Percentiles rank a stretch among this genome's conserved stretches.
These are phyloP conservation scores for Gossypium trilobum DNA, from an alignment of 441 rosid species.

Conservation along the genomic window DNA sequence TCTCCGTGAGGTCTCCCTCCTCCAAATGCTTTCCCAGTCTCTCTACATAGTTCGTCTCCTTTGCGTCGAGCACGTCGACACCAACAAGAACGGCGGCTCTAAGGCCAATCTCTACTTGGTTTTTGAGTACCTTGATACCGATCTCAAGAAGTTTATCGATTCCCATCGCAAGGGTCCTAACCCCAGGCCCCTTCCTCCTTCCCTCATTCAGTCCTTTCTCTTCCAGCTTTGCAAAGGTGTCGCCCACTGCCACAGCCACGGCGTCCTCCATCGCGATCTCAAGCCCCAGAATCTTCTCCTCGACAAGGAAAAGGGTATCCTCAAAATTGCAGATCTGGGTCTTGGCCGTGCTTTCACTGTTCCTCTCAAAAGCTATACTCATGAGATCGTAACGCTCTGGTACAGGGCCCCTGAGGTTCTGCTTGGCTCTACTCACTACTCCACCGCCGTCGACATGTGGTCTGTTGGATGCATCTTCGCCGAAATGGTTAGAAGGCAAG, in stretches of 20 bases:
- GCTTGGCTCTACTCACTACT: constrained; percentile 79
- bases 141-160: constrained; percentile 83
- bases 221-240: constrained; percentile 92
- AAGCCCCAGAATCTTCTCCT: constrained; percentile 86
- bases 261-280: constrained; percentile 89
- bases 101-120: constrained; percentile 79
- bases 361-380: constrained; percentile 84
- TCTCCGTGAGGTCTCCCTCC: constrained; percentile 86
- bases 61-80: constrained; percentile 73
- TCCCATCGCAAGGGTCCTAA: constrained; percentile 64
- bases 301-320: constrained; percentile 71
- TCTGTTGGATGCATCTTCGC: constrained; percentile 96
- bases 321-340: constrained; percentile 90
- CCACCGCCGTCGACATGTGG: constrained; percentile 88
- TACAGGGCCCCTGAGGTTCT: constrained; percentile 89
- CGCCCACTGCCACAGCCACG: constrained; percentile 90
- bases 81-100: constrained; percentile 12
- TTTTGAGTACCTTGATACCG: constrained; percentile 84
- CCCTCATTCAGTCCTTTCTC: constrained; percentile 53
- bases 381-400: constrained; percentile 93
- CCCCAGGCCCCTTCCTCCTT: constrained; percentile 51
- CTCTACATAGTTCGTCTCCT: constrained; percentile 86
- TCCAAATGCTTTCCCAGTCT: constrained; percentile 87
- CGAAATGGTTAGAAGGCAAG: constrained; percentile 84
- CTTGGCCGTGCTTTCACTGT: constrained; percentile 85